Evolutionary conservation across 768 basidiomycete genomes (phyloP).

Genomic region (Suillus spraguei): DNA sequence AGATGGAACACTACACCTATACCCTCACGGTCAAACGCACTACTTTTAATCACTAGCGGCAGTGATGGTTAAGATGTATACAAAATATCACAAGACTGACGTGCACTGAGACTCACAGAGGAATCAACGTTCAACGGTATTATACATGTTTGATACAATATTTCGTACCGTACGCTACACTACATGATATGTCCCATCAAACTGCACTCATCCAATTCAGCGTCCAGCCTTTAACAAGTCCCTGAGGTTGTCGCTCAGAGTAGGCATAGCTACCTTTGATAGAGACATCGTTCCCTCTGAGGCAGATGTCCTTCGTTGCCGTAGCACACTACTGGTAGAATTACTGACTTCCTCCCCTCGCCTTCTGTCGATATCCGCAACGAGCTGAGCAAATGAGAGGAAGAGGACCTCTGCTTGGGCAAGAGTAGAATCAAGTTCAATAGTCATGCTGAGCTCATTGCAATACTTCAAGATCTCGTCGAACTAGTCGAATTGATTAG

Average conservation of each 20-base stretch:
- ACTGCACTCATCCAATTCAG: conserved; percentile 15
- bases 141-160: background rate
- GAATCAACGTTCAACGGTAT: background rate
- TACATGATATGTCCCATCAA: background rate
- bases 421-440: conserved; percentile 94
- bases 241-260: conserved; percentile 63
- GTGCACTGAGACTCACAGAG: background rate
- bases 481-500: conserved; percentile 48
- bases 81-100: background rate
- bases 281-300: conserved; percentile 11
- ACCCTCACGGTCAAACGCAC: background rate
- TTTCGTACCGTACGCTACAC: conserved; percentile 12
- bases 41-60: background rate
- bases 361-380: conserved; percentile 87
- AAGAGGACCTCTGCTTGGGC: conserved; percentile 97
- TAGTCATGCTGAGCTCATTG: conserved; percentile 94
- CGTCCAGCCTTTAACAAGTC: conserved; percentile 56
- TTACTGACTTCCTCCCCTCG: conserved; percentile 53
- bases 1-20: background rate
- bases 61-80: too few relatives aligned
- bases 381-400: conserved; percentile 85
- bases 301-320: conserved; percentile 33
- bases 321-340: conserved; percentile 30
- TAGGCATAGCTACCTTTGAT: conserved; percentile 43
- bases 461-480: conserved; percentile 89